Evolutionary conservation across 108 stramenopile genomes (phyloP).

Genomic region (Licmophora abbreviata): DNA sequence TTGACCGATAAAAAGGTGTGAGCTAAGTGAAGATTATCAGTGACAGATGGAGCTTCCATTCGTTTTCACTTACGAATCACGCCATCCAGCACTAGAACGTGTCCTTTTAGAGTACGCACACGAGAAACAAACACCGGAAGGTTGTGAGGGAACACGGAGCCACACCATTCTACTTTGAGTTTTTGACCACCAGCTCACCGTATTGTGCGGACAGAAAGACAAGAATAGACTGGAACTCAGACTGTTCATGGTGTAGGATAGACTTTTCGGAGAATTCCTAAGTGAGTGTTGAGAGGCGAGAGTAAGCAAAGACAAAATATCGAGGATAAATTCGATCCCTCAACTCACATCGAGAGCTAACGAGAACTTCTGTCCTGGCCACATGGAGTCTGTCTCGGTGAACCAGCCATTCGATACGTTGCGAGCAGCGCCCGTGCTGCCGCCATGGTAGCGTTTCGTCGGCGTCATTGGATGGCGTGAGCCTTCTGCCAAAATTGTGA

Average conservation of each 20-base stretch:
- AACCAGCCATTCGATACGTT: slow-evolving; percentile 91
- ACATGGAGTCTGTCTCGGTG: slow-evolving; percentile 70
- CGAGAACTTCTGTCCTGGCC: slow-evolving; percentile 67
- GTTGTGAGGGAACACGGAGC: too few relatives aligned
- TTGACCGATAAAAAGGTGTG: slow-evolving; percentile 5
- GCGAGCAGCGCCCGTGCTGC: too few relatives aligned
- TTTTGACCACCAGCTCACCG: too few relatives aligned
- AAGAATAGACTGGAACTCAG: slow-evolving; percentile 72
- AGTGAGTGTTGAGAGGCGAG: neutral
- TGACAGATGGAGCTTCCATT: neutral
- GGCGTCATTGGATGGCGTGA: too few relatives aligned
- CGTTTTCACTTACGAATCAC: slow-evolving; percentile 23
- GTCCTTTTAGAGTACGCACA: too few relatives aligned
- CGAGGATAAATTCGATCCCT: neutral
- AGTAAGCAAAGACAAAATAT: slow-evolving; percentile 1
- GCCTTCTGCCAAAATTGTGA: too few relatives aligned
- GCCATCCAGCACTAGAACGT: slow-evolving; percentile 65
- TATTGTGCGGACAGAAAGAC: slow-evolving; percentile 77
- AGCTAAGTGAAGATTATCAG: neutral
- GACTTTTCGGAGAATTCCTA: slow-evolving; percentile 18
- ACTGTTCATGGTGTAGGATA: slow-evolving; percentile 28
- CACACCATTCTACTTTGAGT: too few relatives aligned
- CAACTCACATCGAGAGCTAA: slow-evolving; percentile 36
- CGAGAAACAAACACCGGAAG: too few relatives aligned
- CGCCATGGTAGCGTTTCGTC: too few relatives aligned